Conservation (phyloP, 2,329 filamentous ascomycete species). For the Penicillium frequentans region DNA sequence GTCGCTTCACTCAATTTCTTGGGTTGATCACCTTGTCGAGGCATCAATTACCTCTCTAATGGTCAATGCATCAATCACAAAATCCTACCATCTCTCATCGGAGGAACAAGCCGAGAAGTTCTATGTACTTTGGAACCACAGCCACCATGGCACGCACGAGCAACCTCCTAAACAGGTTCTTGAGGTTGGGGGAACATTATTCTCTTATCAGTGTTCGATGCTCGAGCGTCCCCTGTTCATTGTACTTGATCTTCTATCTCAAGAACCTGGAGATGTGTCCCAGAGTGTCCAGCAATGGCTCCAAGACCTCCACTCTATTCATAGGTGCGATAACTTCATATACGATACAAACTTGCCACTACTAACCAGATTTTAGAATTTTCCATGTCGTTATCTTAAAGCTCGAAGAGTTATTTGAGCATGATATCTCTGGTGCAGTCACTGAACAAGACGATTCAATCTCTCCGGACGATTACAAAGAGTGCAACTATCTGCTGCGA, state of each 20-base stretch:
- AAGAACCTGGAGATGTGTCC: constrained; percentile 71
- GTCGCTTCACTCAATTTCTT: constrained; percentile 75
- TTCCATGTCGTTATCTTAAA: constrained; percentile 38
- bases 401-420: constrained; percentile 33
- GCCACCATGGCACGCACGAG: constrained; percentile 40
- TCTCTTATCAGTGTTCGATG: constrained; percentile 55
- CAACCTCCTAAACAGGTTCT: constrained; percentile 33
- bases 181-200: constrained; percentile 28
- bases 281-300: constrained; percentile 81
- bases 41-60: constrained; percentile 72
- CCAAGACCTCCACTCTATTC: constrained; percentile 55
- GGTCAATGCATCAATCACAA: constrained; percentile 46
- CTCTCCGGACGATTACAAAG: constrained; percentile 64
- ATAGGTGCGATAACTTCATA: constrained; percentile 41
- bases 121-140: constrained; percentile 46
- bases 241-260: constrained; percentile 73
- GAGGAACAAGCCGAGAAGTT: constrained; percentile 40
- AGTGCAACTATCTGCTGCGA: constrained; percentile 75
- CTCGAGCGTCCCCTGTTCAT: constrained; percentile 79
- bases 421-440: constrained; percentile 17
- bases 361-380: constrained; percentile 32
- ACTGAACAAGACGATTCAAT: constrained; percentile 48
- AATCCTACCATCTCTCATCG: constrained; percentile 30
- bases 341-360: background rate
- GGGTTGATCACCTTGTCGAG: constrained; percentile 72